Base-by-base conservation (phyloP, 176 grass and related monocot species). In the sorghum (Sorghum bicolor) region DNA sequence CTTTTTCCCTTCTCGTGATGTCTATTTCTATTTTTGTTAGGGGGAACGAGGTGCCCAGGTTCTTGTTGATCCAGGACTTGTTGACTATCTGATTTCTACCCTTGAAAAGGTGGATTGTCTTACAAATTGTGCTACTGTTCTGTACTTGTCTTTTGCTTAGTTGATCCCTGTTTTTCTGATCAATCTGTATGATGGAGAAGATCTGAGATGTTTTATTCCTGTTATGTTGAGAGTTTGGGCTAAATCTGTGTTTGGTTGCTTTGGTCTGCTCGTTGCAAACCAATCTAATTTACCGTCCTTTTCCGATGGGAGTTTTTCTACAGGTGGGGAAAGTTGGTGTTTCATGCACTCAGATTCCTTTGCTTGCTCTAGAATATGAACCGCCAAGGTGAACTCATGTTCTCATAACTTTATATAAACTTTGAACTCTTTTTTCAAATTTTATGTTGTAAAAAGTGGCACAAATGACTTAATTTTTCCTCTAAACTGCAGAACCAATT, bases 351-450 rank as follows among this genome's bases (percentile, higher is more conserved):
- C 85, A 93, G 48, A 96, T 96, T 89, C 96, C 93, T 52, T 90
- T 99, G 90, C 96, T 99, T 74, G 89, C 91, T 85, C 80, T 96
- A 81, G 93, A 96, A 70, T 99, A 99, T 89, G 96, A 99, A 78
- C 93, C 93, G 40, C 93, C 96, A 86, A 95, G 89, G 96, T 99
- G 72, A 53, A 78, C 48, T 47, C 33, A 67, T 82, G 39, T 69
- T 83, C 10, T 58, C 63, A 76, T 86, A 45, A 57, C 28, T 72
- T 70, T 43, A 57, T 84, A 29, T 83, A 77, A 71, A 50, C 64
- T 81, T 77, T 82, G 58, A 19, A 45, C n/a, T 48, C 71, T 60
- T 43, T 38, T 80, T 67, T 75, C 22, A 57, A n/a, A 22, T 48
- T 26, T 82, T 63, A 32, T 82, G 13, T 22, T 88, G 55, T 87